These are phyloP conservation scores for Torrubiella hemipterigena DNA, from an alignment of 2,329 filamentous ascomycete species.

Conservation along the genomic window DNA sequence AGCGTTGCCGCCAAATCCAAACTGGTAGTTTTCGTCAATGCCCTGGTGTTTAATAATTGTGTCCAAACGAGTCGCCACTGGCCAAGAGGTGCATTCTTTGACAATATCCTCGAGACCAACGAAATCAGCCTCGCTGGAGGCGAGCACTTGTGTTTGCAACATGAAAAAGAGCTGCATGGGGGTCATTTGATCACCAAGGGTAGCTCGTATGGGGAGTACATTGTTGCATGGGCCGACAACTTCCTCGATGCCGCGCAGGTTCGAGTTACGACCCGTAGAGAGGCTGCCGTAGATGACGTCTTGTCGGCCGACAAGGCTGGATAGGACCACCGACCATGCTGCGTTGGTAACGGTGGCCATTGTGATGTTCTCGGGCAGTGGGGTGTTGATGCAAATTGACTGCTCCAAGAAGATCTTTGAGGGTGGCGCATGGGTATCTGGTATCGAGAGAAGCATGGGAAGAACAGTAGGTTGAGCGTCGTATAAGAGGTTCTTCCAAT, in stretches of 20 bases:
- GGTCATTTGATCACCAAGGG: background rate
- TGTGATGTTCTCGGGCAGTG: background rate
- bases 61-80: background rate
- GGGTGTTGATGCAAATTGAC: background rate
- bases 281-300: constrained; percentile 1
- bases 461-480: background rate
- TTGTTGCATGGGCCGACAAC: constrained; percentile 1
- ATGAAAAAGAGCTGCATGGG: background rate
- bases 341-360: constrained; percentile 1
- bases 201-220: background rate
- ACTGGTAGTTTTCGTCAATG: background rate
- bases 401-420: too few relatives aligned
- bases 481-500: background rate
- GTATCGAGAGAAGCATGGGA: background rate
- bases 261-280: background rate
- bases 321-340: background rate
- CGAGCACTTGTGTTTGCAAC: background rate
- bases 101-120: constrained; percentile 1
- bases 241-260: background rate
- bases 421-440: too few relatives aligned
- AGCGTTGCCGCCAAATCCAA: background rate
- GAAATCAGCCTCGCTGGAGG: background rate
- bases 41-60: constrained; percentile 1
- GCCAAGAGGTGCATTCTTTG: background rate
- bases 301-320: background rate